Conservation (phyloP, 768 basidiomycete species). For the Lactarius sanguifluus region DNA sequence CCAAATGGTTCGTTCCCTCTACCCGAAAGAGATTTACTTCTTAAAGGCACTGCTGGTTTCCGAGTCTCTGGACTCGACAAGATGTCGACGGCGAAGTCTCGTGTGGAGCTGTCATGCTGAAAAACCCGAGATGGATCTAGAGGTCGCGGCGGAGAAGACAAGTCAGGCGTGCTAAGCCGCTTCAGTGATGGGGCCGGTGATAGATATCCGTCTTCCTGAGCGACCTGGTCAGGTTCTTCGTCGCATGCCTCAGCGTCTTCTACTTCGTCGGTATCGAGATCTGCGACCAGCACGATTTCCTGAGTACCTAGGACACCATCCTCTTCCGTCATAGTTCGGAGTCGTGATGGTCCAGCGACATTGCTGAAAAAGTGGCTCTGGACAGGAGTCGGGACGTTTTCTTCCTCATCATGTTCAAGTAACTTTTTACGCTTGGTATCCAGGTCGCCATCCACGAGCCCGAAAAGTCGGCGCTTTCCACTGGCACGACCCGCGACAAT, state of each 20-base stretch:
- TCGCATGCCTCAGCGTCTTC: slow-evolving; percentile 42
- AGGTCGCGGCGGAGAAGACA: slow-evolving; percentile 63
- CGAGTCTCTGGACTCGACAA: slow-evolving; percentile 48
- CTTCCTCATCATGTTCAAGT: slow-evolving; percentile 38
- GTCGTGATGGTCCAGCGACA: slow-evolving; percentile 13
- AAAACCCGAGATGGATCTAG: slow-evolving; percentile 27
- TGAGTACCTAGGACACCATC: slow-evolving; percentile 36
- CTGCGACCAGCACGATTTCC: slow-evolving; percentile 39
- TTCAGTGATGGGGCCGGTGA: slow-evolving; percentile 61
- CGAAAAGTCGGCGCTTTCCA: slow-evolving; percentile 72
- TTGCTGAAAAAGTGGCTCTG: slow-evolving; percentile 30
- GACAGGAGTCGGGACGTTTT: slow-evolving; percentile 39
- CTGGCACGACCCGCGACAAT: slow-evolving; percentile 54
- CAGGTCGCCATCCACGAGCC: slow-evolving; percentile 67
- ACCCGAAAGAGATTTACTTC: slow-evolving; percentile 21
- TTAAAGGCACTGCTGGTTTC: slow-evolving; percentile 20
- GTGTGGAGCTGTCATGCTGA: slow-evolving; percentile 25
- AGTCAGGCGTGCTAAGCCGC: slow-evolving; percentile 52
- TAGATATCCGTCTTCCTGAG: slow-evolving; percentile 81
- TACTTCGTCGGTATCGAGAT: slow-evolving; percentile 39
- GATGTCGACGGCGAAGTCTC: slow-evolving; percentile 53
- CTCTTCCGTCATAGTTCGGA: slow-evolving; percentile 16
- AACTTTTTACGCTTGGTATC: slow-evolving; percentile 50
- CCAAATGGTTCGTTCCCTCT: background rate
- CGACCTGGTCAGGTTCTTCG: slow-evolving; percentile 44